phyloP scores from a whole-genome alignment of 2,329 filamentous ascomycete genomes.

The Arachnomyces sp. region DNA sequence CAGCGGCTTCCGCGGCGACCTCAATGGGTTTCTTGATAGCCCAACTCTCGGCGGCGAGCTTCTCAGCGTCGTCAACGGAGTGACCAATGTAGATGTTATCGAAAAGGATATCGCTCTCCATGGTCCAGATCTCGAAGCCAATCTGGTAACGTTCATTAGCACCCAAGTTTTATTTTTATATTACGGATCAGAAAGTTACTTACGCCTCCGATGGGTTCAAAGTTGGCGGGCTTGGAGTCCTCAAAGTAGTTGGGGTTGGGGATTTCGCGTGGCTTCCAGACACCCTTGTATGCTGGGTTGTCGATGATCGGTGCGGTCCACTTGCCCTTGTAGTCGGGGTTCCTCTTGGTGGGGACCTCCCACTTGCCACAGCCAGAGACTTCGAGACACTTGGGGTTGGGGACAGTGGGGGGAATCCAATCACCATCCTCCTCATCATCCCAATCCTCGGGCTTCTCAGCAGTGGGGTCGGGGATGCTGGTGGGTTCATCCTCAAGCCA shows the following conservation, averaged over 20 bases:
- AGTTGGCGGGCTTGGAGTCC: slow-evolving; percentile 93
- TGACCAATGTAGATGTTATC: slow-evolving; percentile 99
- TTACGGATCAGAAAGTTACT: slow-evolving; percentile 37
- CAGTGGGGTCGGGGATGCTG: slow-evolving; percentile 83
- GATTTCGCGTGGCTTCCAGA: slow-evolving; percentile 92
- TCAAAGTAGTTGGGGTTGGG: slow-evolving; percentile 93
- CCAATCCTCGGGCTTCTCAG: slow-evolving; percentile 97
- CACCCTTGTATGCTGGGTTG: slow-evolving; percentile 96
- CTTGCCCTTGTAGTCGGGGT: slow-evolving; percentile 98
- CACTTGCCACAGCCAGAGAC: slow-evolving; percentile 90
- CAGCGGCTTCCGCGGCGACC: slow-evolving; percentile 68
- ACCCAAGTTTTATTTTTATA: slow-evolving; percentile 6
- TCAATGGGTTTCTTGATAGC: slow-evolving; percentile 80
- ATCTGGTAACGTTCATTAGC: slow-evolving; percentile 49
- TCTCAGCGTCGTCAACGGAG: slow-evolving; percentile 84
- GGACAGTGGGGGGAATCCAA: slow-evolving; percentile 81
- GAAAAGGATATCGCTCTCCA: slow-evolving; percentile 98
- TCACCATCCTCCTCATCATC: slow-evolving; percentile 99
- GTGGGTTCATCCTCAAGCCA: slow-evolving; percentile 88
- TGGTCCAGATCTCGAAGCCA: slow-evolving; percentile 99
- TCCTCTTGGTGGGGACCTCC: slow-evolving; percentile 85
- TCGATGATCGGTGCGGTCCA: slow-evolving; percentile 89
- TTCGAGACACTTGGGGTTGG: slow-evolving; percentile 94
- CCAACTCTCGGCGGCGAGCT: slow-evolving; percentile 83
- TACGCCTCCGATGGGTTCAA: slow-evolving; percentile 96